Percentiles rank a stretch among this genome's conserved stretches.
phyloP scores from a whole-genome alignment of 2,329 filamentous ascomycete genomes.

The Lizonia empirigonia region DNA sequence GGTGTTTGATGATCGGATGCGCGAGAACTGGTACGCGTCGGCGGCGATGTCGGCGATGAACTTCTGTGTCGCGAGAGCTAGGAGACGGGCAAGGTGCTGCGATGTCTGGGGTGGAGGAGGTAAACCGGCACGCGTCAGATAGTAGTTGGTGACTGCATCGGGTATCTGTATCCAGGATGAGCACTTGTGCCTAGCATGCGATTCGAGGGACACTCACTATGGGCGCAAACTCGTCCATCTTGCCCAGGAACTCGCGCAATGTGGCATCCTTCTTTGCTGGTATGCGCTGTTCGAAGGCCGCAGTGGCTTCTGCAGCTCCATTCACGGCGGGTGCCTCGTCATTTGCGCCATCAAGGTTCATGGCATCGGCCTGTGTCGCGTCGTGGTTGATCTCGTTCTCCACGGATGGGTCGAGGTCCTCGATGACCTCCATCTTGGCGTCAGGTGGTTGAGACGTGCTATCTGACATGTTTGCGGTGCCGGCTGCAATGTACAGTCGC shows the following conservation, averaged over 20 bases:
- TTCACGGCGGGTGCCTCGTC: slow-evolving; percentile 46
- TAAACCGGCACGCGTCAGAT: slow-evolving; percentile 93
- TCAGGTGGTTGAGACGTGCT: slow-evolving; percentile 37
- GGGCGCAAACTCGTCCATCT: slow-evolving; percentile 98
- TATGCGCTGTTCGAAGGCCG: slow-evolving; percentile 65
- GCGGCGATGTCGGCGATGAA: slow-evolving; percentile 98
- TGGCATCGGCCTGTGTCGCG: slow-evolving; percentile 45
- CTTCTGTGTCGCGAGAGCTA: slow-evolving; percentile 97
- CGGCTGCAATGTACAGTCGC: slow-evolving; percentile 5
- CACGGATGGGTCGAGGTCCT: slow-evolving; percentile 50
- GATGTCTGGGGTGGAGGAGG: slow-evolving; percentile 91
- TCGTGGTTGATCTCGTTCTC: slow-evolving; percentile 51
- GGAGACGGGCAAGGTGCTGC: slow-evolving; percentile 84
- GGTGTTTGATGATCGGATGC: slow-evolving; percentile 90
- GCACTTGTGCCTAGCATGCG: neutral
- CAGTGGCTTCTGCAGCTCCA: slow-evolving; percentile 50
- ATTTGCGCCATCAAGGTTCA: slow-evolving; percentile 51
- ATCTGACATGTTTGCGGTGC: slow-evolving; percentile 40
- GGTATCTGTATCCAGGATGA: slow-evolving; percentile 71
- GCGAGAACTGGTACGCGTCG: slow-evolving; percentile 96
- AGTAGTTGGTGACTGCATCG: slow-evolving; percentile 96
- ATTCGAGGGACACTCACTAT: slow-evolving; percentile 67
- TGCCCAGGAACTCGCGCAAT: slow-evolving; percentile 86
- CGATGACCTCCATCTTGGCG: slow-evolving; percentile 39
- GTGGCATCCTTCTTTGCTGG: slow-evolving; percentile 89